Evolutionary conservation across 306 rosid genomes (phyloP), one percentile per base, ranked within the genome.

Genomic region (Dalbergia cultrata): DNA sequence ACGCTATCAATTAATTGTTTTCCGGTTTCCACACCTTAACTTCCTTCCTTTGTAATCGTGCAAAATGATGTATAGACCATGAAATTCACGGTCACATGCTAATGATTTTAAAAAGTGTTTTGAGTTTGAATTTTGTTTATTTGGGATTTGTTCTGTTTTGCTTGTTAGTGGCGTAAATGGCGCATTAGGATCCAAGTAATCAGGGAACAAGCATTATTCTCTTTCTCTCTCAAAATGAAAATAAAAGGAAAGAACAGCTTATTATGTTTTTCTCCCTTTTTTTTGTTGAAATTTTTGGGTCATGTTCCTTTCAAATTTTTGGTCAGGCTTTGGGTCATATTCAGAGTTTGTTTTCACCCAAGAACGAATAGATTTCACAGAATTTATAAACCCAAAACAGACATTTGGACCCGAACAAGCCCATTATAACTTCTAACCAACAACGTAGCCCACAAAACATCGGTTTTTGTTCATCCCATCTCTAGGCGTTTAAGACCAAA

Each of bases 11-110:
- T n/a, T 13, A 49, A 49, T 49, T 49, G 13, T 14, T 77, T 82
- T 77, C 56, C 58, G n/a, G 35, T 75, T 80, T 80, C n/a, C 81
- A 65, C 80, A 45, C 80, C 21, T 70, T 41, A 16, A 34, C 57
- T 35, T 67, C 13, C 9, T 19, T 47, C 26, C 34, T 81, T 67
- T 43, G 37, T 56, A 67, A 18, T 10, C 8, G 49, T 12, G 65
- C 17, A 17, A 13, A 56, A 17, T 72, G 65, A 41, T 50, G 13
- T n/a, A 57, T 68, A 72, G 16, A 34, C 13, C 70, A 77, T 60
- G 61, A 62, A 61, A 53, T 22, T 70, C 81, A 22, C 47, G 3
- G 18, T 53, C 80, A 81, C 76, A 45, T 83, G 82, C 64, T 71
- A 19, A 6, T 77, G 47, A 33, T 77, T 76, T 82, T 43, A 44